A percentile compares a stretch with the other conserved stretches of the same genome.
Conservation (phyloP, 371 early-diverging fungal genomes). For the Mortierella sp. region DNA sequence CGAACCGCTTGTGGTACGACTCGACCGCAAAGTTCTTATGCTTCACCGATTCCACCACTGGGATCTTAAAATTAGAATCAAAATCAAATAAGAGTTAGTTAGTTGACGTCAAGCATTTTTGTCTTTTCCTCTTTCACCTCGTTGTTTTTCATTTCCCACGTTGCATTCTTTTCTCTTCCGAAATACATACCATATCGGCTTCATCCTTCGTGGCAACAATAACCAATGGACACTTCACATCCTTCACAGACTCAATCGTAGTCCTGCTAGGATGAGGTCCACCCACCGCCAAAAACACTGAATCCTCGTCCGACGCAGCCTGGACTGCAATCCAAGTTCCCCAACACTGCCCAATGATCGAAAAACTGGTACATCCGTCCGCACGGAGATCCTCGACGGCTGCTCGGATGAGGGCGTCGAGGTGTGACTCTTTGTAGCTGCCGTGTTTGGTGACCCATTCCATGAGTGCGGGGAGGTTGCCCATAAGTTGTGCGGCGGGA, state of each 20-base stretch:
- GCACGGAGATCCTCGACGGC: conserved; percentile 45
- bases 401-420: conserved; percentile 26
- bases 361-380: conserved; percentile 45
- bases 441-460: conserved; percentile 33
- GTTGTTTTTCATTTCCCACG: not conserved
- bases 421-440: conserved; percentile 34
- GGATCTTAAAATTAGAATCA: conserved; percentile 20
- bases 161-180: not conserved
- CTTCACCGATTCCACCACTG: conserved; percentile 32
- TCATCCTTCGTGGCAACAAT: conserved; percentile 54
- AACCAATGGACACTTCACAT: conserved; percentile 37
- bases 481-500: conserved; percentile 6
- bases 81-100: not conserved
- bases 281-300: conserved; percentile 29
- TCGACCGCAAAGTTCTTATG: conserved; percentile 40
- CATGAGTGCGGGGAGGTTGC: conserved; percentile 21
- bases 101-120: not conserved
- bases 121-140: not conserved
- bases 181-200: conserved; percentile 44
- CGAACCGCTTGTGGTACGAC: conserved; percentile 45
- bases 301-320: conserved; percentile 41
- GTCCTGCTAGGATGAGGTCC: conserved; percentile 50
- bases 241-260: conserved; percentile 34
- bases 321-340: conserved; percentile 33
- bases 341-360: conserved; percentile 58